Evolutionary conservation across 495 filamentous ascomycete genomes (phyloP), one percentile per base, ranked within the genome.

Genomic region (Hypoxylon lienhwacheense): DNA sequence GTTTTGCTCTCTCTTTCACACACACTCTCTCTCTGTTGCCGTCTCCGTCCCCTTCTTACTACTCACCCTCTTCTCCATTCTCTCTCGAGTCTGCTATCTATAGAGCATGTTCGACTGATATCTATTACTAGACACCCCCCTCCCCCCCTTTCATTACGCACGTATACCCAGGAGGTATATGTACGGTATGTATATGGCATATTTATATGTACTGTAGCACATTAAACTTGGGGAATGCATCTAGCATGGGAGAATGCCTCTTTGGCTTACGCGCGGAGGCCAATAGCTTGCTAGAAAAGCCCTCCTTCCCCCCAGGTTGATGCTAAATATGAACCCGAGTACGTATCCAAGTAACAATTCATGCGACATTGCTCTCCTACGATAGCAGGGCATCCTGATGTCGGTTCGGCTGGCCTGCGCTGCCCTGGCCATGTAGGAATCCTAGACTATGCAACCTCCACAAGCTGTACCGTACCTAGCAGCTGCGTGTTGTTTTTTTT

Each of bases 381-480:
- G 46, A 39, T 43, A 29, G 48, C 34, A 48, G 43, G n/a, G 40
- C 39, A 51, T 55, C 42, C 59, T 57, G 37, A 53, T 50, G 53
- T 46, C 46, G 57, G 51, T 53, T 58, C 48, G 53, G 48, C 44
- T 56, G 48, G 46, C 22, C 31, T 55, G 57, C 40, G 47, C 53
- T 53, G 57, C 40, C 53, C 53, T 53, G 39, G 33, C 47, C 48
- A 63, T 47, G 59, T 63, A 58, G 22, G 48, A 45, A 58, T 63
- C 48, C 53, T 56, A 42, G 48, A 42, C 47, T 58, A 63, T 63
- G 59, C 59, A 53, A 63, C 59, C 59, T 63, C 59, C 59, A 63
- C 53, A 62, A 53, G 37, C 54, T 50, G 48, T 61, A 61, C 49
- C 47, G 42, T 44, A 41, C 42, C 26, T 53, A 53, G 48, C 12